Conservation (phyloP, 1,284 basidiomycete genomes). For the Boletus semigastroideus region DNA sequence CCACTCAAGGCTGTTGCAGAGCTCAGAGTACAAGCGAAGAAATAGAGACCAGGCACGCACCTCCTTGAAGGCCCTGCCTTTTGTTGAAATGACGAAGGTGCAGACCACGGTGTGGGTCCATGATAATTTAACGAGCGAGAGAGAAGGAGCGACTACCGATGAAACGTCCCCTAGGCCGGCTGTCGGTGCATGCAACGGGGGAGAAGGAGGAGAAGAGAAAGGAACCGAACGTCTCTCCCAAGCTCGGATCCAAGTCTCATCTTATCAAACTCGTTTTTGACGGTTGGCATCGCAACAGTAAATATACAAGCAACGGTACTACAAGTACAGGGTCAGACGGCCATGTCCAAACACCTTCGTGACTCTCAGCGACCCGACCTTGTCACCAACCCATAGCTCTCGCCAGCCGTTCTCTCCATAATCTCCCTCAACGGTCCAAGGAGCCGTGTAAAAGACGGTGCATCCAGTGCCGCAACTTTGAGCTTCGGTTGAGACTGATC, state of each 20-base stretch:
- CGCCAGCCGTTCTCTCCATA: slow-evolving; percentile 79
- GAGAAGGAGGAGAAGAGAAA: neutral
- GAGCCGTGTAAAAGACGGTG: slow-evolving; percentile 91
- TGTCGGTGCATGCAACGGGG: slow-evolving; percentile 9
- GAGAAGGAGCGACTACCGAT: slow-evolving; percentile 22
- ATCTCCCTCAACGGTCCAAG: slow-evolving; percentile 89
- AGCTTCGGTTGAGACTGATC: slow-evolving; percentile 61
- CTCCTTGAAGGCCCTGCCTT: slow-evolving; percentile 33
- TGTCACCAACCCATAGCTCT: slow-evolving; percentile 43
- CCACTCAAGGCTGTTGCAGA: slow-evolving; percentile 14
- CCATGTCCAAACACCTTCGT: neutral
- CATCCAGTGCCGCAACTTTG: slow-evolving; percentile 92
- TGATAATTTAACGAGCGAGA: slow-evolving; percentile 20
- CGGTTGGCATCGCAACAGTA: slow-evolving; percentile 35
- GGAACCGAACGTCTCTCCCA: slow-evolving; percentile 6
- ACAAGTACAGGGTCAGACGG: slow-evolving; percentile 8
- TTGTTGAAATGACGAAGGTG: slow-evolving; percentile 23
- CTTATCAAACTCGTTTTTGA: neutral
- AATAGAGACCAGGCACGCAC: slow-evolving; percentile 20
- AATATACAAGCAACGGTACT: slow-evolving; percentile 1
- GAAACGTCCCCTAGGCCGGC: neutral
- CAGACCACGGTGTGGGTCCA: slow-evolving; percentile 20
- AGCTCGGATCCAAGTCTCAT: slow-evolving; percentile 13
- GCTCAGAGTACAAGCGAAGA: neutral
- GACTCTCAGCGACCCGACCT: slow-evolving; percentile 31